Evolutionary conservation across 306 rosid species (phyloP), one percentile per base, ranked within the genome.

Genomic region (Parietaria judaica): DNA sequence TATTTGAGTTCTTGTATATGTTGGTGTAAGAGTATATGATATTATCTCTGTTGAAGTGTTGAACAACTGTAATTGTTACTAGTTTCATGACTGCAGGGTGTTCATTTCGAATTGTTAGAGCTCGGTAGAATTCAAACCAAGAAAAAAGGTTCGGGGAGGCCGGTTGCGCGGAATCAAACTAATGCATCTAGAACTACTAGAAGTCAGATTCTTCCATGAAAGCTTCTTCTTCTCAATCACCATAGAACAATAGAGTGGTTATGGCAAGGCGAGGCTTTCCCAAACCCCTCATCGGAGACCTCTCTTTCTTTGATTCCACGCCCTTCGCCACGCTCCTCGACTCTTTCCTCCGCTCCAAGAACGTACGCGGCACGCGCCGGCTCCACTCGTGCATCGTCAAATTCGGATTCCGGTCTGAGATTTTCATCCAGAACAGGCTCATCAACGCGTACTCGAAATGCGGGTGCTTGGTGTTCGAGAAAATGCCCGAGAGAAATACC

Each of bases 51-150:
- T 15, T 59, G 64, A 17, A 44, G 50, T 39, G 6, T 59, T 5
- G n/a, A 14, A n/a, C n/a, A 47, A 23, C 36, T 35, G 43, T 10
- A n/a, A n/a, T n/a, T n/a, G n/a, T n/a, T n/a, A n/a, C n/a, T n/a
- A n/a, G n/a, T n/a, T n/a, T n/a, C n/a, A n/a, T n/a, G n/a, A n/a
- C n/a, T n/a, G n/a, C 8, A n/a, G 53, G 50, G 11, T 54, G 34
- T n/a, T n/a, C n/a, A n/a, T n/a, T n/a, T n/a, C n/a, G n/a, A n/a
- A n/a, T n/a, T n/a, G n/a, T n/a, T n/a, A n/a, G n/a, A n/a, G n/a
- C n/a, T n/a, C n/a, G n/a, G 15, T 68, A 80, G 38, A 73, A 83
- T 90, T 95, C 95, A 79, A 75, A 83, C 86, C 23, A 87, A 78
- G 88, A 87, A 83, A 73, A 87, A 85, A 60, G 50, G 77, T 62